Evolutionary conservation across 202 grass and related monocot genomes (phyloP).

Genomic region (Musa balbisiana): DNA sequence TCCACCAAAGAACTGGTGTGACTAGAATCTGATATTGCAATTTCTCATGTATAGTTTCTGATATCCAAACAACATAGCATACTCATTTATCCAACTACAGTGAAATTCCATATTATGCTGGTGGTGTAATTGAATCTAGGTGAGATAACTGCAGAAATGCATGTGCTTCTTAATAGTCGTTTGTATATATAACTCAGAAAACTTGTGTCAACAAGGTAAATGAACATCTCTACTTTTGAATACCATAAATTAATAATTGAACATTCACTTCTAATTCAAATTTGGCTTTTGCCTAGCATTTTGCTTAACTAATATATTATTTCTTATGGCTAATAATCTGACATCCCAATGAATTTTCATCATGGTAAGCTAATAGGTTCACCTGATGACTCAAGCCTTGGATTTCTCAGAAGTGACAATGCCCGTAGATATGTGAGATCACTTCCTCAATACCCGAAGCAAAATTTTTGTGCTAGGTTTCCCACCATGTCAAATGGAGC

Average conservation of each 20-base stretch:
- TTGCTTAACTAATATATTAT: neutral
- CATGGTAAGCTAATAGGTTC: constrained; percentile 80
- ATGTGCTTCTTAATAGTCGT: neutral
- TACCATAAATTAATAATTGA: neutral
- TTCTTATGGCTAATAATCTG: constrained; percentile 6
- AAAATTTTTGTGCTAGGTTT: constrained; percentile 74
- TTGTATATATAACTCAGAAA: neutral
- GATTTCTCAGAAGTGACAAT: constrained; percentile 91
- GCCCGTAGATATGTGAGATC: constrained; percentile 89
- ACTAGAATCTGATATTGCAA: no score
- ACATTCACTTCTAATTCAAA: constrained; percentile 3
- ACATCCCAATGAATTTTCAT: constrained; percentile 27
- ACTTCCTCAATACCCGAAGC: constrained; percentile 93
- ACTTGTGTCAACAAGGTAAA: neutral
- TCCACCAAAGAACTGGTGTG: no score
- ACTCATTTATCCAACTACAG: neutral
- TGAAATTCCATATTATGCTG: neutral
- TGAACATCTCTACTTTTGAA: neutral
- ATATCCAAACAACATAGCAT: no score
- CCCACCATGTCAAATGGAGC: constrained; percentile 83
- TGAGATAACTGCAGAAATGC: neutral
- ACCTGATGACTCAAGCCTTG: constrained; percentile 90
- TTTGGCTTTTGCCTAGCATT: neutral
- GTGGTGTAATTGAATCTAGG: neutral
- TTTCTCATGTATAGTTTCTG: no score